Conservation (phyloP, 2,329 filamentous ascomycete species). For the Aspergillus sojae region DNA sequence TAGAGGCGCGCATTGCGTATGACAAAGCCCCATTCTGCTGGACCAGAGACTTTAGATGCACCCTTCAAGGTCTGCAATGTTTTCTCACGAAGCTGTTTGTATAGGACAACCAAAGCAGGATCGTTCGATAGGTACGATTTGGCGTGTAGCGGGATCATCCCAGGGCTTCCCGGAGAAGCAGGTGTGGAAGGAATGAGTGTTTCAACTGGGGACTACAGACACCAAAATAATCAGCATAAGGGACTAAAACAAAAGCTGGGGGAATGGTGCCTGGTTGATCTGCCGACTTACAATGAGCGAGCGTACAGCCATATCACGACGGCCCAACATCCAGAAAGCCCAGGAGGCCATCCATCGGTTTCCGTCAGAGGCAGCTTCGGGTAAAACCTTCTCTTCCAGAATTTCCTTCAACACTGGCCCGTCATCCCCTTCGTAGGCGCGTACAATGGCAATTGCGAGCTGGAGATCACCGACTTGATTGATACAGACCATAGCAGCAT, state of each 20-base stretch:
- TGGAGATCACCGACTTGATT: conserved; percentile 88
- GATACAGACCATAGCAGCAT: conserved; percentile 83
- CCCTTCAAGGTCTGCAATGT: conserved; percentile 81
- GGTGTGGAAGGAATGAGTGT: conserved; percentile 58
- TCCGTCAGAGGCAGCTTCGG: conserved; percentile 74
- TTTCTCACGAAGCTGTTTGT: conserved; percentile 79
- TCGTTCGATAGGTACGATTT: conserved; percentile 88
- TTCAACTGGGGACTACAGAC: conserved; percentile 70
- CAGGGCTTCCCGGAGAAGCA: conserved; percentile 64
- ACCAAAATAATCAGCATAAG: background rate
- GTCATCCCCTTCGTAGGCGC: conserved; percentile 85
- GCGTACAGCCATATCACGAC: conserved; percentile 80
- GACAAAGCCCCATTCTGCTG: conserved; percentile 85
- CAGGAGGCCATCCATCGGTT: conserved; percentile 94
- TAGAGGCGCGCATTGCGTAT: conserved; percentile 83
- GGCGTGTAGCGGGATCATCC: conserved; percentile 61
- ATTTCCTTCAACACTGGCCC: conserved; percentile 73
- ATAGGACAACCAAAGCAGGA: conserved; percentile 83
- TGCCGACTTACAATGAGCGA: conserved; percentile 69
- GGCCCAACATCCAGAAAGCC: conserved; percentile 89
- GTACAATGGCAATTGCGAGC: conserved; percentile 82
- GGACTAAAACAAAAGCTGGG: background rate
- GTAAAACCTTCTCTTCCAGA: conserved; percentile 77
- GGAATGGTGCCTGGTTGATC: background rate
- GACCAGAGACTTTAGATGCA: conserved; percentile 77